Evolutionary conservation across 257 asterid genomes (phyloP).

Genomic region (Thymus mandschuricus): DNA sequence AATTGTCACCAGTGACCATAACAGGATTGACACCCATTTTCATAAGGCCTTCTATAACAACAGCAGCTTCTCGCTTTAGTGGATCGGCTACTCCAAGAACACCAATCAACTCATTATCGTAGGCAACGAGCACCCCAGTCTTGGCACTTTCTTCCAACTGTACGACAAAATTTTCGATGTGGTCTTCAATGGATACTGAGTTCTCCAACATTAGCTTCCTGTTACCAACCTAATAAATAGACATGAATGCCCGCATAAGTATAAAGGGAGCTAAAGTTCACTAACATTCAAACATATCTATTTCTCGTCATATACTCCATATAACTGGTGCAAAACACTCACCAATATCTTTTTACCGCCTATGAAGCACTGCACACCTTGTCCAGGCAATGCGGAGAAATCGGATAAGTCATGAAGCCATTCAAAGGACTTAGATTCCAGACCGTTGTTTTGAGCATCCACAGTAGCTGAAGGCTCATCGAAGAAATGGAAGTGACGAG

Average conservation of each 20-base stretch:
- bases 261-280: background rate
- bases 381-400: slow-evolving; percentile 90
- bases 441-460: slow-evolving; percentile 45
- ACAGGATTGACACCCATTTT: slow-evolving; percentile 94
- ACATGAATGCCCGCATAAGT: slow-evolving; percentile 25
- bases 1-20: slow-evolving; percentile 99
- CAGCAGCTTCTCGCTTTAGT: slow-evolving; percentile 93
- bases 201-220: slow-evolving; percentile 79
- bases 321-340: slow-evolving; percentile 38
- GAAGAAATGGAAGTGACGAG: slow-evolving; percentile 95
- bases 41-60: slow-evolving; percentile 83
- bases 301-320: background rate
- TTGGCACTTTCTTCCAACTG: slow-evolving; percentile 94
- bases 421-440: slow-evolving; percentile 58
- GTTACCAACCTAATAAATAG: slow-evolving; percentile 73
- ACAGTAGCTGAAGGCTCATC: slow-evolving; percentile 54
- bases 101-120: slow-evolving; percentile 59
- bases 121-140: slow-evolving; percentile 88
- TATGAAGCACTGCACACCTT: slow-evolving; percentile 82
- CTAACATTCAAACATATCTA: background rate
- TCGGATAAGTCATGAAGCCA: slow-evolving; percentile 85
- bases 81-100: slow-evolving; percentile 97
- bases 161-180: slow-evolving; percentile 73
- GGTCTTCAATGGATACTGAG: slow-evolving; percentile 50
- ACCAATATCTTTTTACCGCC: slow-evolving; percentile 78